Evolutionary conservation across 257 asterid genomes (phyloP).

Genomic region (Nicotiana otophora): DNA sequence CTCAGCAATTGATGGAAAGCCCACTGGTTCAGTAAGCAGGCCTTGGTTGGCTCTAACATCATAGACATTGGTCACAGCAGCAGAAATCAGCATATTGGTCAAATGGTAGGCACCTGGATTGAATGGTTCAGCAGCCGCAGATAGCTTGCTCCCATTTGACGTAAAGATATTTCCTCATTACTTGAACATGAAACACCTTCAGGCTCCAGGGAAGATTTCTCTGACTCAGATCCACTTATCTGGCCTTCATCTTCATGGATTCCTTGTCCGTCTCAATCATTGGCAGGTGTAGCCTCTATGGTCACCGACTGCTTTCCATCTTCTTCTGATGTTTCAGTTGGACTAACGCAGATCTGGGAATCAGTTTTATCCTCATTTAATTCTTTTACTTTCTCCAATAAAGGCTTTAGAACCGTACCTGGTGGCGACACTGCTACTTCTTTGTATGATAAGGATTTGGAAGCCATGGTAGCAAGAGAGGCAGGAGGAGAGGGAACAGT

Average conservation of each 20-base stretch:
- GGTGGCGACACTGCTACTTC: conserved; percentile 95
- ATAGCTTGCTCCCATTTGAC: conserved; percentile 80
- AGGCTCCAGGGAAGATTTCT: conserved; percentile 30
- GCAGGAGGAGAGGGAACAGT: conserved; percentile 47
- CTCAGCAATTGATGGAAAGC: conserved; percentile 78
- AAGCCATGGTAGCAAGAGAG: conserved; percentile 61
- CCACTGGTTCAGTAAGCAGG: conserved; percentile 48
- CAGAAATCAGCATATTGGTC: conserved; percentile 35
- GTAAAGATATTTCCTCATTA: conserved; percentile 49
- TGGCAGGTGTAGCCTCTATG: conserved; percentile 36
- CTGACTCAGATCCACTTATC: conserved; percentile 37
- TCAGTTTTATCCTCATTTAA: conserved; percentile 56
- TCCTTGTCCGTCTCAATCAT: conserved; percentile 39
- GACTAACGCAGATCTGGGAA: conserved; percentile 47
- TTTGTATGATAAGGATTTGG: conserved; percentile 85
- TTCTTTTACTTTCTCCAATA: conserved; percentile 78
- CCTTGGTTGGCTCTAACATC: conserved; percentile 64
- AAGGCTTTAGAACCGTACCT: conserved; percentile 96
- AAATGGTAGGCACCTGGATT: conserved; percentile 67
- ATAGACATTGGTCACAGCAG: conserved; percentile 47
- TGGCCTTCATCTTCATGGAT: conserved; percentile 37
- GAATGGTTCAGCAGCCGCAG: conserved; percentile 91
- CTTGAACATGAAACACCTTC: conserved; percentile 41
- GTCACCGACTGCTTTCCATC: conserved; percentile 36
- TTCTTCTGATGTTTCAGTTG: conserved; percentile 46